Evolutionary conservation across 169 alveolate species (phyloP), one percentile per base, ranked within the genome.

Genomic region (Plasmodium gaboni): DNA sequence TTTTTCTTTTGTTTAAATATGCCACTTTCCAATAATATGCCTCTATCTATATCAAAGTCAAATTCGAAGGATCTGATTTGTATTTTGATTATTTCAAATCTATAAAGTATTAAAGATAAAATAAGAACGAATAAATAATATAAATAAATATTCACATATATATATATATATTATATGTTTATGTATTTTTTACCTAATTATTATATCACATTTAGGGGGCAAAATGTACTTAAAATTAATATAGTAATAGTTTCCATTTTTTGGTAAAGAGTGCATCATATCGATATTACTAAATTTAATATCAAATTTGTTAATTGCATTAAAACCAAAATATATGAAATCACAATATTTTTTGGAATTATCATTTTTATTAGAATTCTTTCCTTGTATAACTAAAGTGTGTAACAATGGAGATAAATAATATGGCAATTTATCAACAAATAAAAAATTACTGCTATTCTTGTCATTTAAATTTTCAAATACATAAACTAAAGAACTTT

Each of bases 41-140:
- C 90, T 53, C 90, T 80, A 67, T 80, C 90, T 53, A 80, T 67
- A 50, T 80, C 90, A 80, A 80, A 80, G 22, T 80, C 83, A 57
- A 80, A 80, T 70, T 80, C 90, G 72, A 80, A 80, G 24, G 90
- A 80, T n/a, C 90, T 57, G 24, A 80, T 46, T 44, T 69, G 90
- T 24, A 80, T 60, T 67, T 80, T 80, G 32, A 80, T 26, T 51
- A 80, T 80, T 80, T 80, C 90, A 72, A 67, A 80, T 70, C 90
- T 80, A 50, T 32, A n/a, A 28, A 17, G 17, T 60, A 60, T 22
- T 59, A 57, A 67, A 17, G 22, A 53, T 10, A 53, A n/a, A 53
- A 48, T 61, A 26, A 60, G n/a, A 80, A 76, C 4, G 19, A 59
- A 26, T 22, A 19, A 76, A 64, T 68, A 8, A 51, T 32, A 4